Evolutionary conservation across 2,329 filamentous ascomycete genomes (phyloP).

Genomic region (Drechslerella stenobrocha): DNA sequence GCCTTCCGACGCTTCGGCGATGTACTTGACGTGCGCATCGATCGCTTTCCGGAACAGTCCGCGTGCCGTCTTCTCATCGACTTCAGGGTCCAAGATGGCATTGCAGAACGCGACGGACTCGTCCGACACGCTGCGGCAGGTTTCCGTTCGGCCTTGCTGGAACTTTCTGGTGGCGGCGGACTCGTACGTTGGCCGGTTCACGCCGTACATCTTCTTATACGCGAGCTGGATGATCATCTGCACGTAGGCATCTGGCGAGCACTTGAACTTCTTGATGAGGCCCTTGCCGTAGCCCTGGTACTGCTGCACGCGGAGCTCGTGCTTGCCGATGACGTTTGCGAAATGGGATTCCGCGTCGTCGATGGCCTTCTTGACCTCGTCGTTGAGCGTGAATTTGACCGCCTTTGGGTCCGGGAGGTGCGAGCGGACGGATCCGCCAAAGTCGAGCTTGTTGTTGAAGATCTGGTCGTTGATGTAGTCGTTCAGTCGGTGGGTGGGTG

Average conservation of each 20-base stretch:
- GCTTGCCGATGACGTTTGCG: conserved; percentile 74
- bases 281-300: conserved; percentile 98
- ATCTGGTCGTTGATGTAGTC: conserved; percentile 92
- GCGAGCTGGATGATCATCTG: conserved; percentile 99
- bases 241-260: conserved; percentile 94
- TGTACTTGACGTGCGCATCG: conserved; percentile 84
- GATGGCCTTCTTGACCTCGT: conserved; percentile 75
- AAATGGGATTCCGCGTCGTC: conserved; percentile 79
- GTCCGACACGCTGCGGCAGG: conserved; percentile 87
- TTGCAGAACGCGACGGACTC: conserved; percentile 88
- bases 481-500: conserved; percentile 93
- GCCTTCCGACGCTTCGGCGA: conserved; percentile 82
- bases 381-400: conserved; percentile 76
- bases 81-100: conserved; percentile 73
- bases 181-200: conserved; percentile 96
- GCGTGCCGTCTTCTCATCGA: conserved; percentile 67
- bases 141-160: conserved; percentile 95
- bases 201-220: conserved; percentile 98
- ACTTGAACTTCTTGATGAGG: conserved; percentile 99
- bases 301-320: conserved; percentile 89
- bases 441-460: conserved; percentile 91
- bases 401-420: conserved; percentile 78
- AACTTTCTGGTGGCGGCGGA: conserved; percentile 92
- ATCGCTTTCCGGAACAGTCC: conserved; percentile 81
- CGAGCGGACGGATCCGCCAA: conserved; percentile 76